These are phyloP conservation scores for Leptographium radiaticola DNA, from an alignment of 2,329 filamentous ascomycete genomes.

Conservation along the genomic window DNA sequence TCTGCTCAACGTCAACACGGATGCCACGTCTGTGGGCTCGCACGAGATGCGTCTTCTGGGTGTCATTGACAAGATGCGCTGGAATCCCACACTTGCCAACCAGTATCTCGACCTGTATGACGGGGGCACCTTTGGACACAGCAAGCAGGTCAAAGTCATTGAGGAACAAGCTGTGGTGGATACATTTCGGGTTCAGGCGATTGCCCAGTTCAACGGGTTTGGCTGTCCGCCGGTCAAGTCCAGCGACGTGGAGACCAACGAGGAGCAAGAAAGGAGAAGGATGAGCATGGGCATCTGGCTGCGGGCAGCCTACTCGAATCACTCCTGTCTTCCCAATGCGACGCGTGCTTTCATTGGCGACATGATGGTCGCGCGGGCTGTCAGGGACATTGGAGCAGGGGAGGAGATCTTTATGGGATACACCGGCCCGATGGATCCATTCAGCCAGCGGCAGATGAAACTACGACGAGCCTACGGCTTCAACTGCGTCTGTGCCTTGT, in stretches of 20 bases:
- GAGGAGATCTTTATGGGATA: slow-evolving; percentile 5
- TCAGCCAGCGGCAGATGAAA: not conserved
- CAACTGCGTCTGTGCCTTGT: slow-evolving; percentile 2
- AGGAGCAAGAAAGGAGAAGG: no score
- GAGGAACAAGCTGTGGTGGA: slow-evolving; percentile 9
- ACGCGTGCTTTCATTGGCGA: slow-evolving; percentile 23
- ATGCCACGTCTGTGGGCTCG: not conserved
- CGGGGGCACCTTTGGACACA: slow-evolving; percentile 5
- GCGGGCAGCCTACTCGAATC: slow-evolving; percentile 23
- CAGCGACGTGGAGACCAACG: not conserved
- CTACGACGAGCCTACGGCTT: not conserved
- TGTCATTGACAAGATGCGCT: slow-evolving; percentile 9
- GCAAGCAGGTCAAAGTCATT: slow-evolving; percentile 3
- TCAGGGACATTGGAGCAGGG: not conserved
- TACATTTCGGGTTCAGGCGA: slow-evolving; percentile 9
- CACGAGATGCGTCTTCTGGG: not conserved
- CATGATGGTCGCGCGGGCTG: slow-evolving; percentile 12
- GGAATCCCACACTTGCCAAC: slow-evolving; percentile 9
- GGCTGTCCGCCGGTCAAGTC: slow-evolving; percentile 8
- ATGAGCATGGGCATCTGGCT: slow-evolving; percentile 20
- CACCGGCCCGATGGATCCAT: not conserved
- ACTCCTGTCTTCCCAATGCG: slow-evolving; percentile 22
- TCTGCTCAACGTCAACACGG: slow-evolving; percentile 27
- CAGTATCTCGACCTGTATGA: slow-evolving; percentile 9
- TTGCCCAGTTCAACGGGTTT: slow-evolving; percentile 10